These are phyloP conservation scores for Trichoderma polysporum DNA, from an alignment of 2,329 filamentous ascomycete species.

Conservation along the genomic window DNA sequence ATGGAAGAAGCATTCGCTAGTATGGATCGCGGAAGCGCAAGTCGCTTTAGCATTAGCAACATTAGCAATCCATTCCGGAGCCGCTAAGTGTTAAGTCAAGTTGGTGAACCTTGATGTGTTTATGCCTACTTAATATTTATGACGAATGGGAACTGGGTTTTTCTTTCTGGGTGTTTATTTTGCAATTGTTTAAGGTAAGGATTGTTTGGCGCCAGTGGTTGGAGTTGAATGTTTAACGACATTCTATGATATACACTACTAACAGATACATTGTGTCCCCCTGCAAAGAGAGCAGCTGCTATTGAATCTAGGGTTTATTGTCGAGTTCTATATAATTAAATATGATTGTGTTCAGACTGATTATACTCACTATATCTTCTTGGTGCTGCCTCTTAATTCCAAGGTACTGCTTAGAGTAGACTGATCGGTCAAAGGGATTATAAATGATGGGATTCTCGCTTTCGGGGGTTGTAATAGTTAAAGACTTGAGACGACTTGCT, in stretches of 20 bases:
- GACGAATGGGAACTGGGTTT: not conserved
- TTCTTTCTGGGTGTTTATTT: not conserved
- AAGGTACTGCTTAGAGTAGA: too few species aligned
- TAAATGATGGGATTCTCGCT: too few species aligned
- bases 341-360: not conserved
- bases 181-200: not conserved
- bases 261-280: not conserved
- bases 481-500: too few species aligned
- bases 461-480: too few species aligned
- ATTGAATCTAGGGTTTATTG: not conserved
- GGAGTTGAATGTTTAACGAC: not conserved
- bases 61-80: constrained; percentile 67
- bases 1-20: constrained; percentile 74
- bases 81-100: constrained; percentile 50
- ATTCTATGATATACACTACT: not conserved
- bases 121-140: not conserved
- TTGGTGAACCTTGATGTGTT: constrained; percentile 19
- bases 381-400: too few species aligned
- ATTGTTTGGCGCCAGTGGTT: not conserved
- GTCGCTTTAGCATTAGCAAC: constrained; percentile 66
- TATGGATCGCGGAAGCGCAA: constrained; percentile 39
- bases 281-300: not conserved
- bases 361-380: too few species aligned
- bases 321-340: not conserved
- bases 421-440: too few species aligned